Evolutionary conservation across 2,329 filamentous ascomycete species (phyloP).

Genomic region (Ascochyta koolunga): DNA sequence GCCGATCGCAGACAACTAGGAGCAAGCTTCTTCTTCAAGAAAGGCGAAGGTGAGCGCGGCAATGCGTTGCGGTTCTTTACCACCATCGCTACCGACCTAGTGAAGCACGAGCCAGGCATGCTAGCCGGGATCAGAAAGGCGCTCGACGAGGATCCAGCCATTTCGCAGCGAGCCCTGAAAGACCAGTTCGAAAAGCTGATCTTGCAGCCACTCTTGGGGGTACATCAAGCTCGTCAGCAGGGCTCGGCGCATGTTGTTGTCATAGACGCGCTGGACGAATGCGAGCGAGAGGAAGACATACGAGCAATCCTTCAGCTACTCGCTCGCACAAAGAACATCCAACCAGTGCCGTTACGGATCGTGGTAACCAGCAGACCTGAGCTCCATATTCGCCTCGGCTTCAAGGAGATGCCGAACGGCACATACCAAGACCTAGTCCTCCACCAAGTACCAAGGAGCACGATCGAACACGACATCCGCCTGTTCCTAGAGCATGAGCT

Average conservation of each 20-base stretch:
- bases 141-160: conserved; percentile 11
- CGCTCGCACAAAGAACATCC: conserved; percentile 14
- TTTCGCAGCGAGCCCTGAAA: conserved; percentile 9
- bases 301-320: conserved; percentile 21
- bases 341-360: conserved; percentile 18
- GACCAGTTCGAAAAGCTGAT: conserved; percentile 18
- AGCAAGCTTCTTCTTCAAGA: conserved; percentile 22
- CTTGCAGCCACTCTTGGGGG: conserved; percentile 8
- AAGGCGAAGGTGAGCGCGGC: conserved; percentile 19
- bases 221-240: conserved; percentile 1
- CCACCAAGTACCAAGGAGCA: conserved; percentile 25
- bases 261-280: conserved; percentile 42
- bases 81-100: conserved; percentile 27
- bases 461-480: conserved; percentile 29
- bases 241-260: conserved; percentile 12
- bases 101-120: conserved; percentile 10
- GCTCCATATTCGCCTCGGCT: conserved; percentile 28
- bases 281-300: conserved; percentile 24
- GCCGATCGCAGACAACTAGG: conserved; percentile 5
- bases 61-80: conserved; percentile 20
- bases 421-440: conserved; percentile 28
- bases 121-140: conserved; percentile 19
- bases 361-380: conserved; percentile 28
- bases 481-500: conserved; percentile 28
- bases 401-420: conserved; percentile 24